Evolutionary conservation across 345 rosid species (phyloP).

Genomic region (Camelina hispida): DNA sequence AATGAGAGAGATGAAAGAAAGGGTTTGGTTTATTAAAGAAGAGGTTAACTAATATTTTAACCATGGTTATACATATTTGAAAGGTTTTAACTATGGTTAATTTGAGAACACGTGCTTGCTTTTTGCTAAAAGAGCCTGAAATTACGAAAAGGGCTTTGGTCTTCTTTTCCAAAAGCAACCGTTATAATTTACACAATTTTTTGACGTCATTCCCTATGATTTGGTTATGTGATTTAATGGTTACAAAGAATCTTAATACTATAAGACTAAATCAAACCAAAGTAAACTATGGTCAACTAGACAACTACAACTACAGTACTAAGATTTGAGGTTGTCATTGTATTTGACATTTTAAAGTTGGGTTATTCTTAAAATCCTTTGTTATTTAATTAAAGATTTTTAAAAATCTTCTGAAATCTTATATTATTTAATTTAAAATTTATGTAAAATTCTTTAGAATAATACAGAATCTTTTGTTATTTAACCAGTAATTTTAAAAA

Average conservation of each 20-base stretch:
- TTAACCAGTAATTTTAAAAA: no score
- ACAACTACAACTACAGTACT: not conserved
- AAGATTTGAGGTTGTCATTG: no score
- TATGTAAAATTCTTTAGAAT: no score
- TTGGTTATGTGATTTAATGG: not conserved
- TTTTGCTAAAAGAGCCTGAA: conserved; percentile 7
- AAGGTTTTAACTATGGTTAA: conserved; percentile 12
- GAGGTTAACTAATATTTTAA: conserved; percentile 10
- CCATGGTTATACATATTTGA: conserved; percentile 15
- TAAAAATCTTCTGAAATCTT: no score
- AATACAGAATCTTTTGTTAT: no score
- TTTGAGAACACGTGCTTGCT: conserved; percentile 26
- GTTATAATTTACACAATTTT: not conserved
- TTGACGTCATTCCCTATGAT: not conserved
- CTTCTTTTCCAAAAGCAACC: conserved; percentile 22
- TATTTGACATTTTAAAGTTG: no score
- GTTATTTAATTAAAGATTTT: no score
- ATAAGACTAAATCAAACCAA: not conserved
- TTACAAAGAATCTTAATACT: not conserved
- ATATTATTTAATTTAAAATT: no score
- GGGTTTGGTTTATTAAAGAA: not conserved
- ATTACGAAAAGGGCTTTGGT: conserved; percentile 28
- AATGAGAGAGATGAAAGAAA: not conserved
- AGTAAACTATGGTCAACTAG: not conserved
- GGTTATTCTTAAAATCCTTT: no score